Evolutionary conservation across 1,284 basidiomycete genomes (phyloP).

Genomic region (Sphagnurus paluster): DNA sequence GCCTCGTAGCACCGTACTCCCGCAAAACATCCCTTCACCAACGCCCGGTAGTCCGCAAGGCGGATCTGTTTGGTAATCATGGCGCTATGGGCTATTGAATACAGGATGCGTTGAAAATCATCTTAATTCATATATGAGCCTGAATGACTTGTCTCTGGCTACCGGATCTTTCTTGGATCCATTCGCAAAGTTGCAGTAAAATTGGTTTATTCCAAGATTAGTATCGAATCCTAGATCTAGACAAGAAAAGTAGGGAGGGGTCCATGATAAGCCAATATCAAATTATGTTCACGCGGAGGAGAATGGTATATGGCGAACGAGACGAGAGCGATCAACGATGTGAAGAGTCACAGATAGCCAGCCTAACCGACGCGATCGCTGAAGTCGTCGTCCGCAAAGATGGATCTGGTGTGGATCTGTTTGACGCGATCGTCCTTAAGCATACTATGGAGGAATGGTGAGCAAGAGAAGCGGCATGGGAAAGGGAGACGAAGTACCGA

Average conservation of each 20-base stretch:
- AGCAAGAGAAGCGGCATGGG: not conserved
- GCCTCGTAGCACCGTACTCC: conserved; percentile 37
- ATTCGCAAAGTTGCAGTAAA: too few species aligned
- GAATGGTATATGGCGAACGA: too few species aligned
- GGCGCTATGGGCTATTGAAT: too few species aligned
- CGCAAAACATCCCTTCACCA: conserved; percentile 46
- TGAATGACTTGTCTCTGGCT: too few species aligned
- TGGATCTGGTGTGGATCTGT: conserved; percentile 30
- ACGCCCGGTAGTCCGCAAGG: conserved; percentile 26
- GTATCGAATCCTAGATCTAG: conserved; percentile 6
- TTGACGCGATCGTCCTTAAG: conserved; percentile 48
- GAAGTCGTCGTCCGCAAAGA: conserved; percentile 38
- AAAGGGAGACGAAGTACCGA: conserved; percentile 51
- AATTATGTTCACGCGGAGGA: too few species aligned
- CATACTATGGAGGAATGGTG: conserved; percentile 37
- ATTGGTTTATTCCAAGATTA: conserved; percentile 1
- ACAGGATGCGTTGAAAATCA: too few species aligned
- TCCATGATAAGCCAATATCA: too few species aligned
- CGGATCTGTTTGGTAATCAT: conserved; percentile 20
- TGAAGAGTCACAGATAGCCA: too few species aligned
- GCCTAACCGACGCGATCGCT: conserved; percentile 35
- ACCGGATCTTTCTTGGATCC: too few species aligned
- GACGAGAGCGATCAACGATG: not conserved
- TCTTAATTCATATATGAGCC: too few species aligned
- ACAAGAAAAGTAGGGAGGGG: conserved; percentile 1